Conservation (phyloP, 352 stramenopile genomes). For the Phytophthora fragariaefolia region DNA sequence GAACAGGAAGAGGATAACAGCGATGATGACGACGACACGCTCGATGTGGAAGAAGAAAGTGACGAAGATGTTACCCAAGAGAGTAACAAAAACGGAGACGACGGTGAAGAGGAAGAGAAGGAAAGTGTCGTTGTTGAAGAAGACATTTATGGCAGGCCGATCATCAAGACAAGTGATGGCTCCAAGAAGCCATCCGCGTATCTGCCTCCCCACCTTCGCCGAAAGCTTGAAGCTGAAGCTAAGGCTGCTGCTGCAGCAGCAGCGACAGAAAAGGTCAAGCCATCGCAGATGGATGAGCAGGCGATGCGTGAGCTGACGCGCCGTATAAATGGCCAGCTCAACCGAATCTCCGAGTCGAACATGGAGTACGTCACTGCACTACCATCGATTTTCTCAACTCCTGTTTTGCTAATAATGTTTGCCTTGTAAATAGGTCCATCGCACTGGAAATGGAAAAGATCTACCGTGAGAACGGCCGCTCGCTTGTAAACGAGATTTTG, state of each 20-base stretch:
- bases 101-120: constrained; percentile 35
- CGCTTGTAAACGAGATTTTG: constrained; percentile 77
- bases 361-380: constrained; percentile 68
- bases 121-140: constrained; percentile 61
- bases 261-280: constrained; percentile 33
- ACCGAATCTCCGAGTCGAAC: constrained; percentile 92
- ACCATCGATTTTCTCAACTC: not conserved
- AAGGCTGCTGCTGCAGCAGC: constrained; percentile 41
- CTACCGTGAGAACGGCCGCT: constrained; percentile 72
- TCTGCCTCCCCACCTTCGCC: constrained; percentile 87
- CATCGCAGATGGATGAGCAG: constrained; percentile 78
- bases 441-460: constrained; percentile 83
- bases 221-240: constrained; percentile 60
- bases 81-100: constrained; percentile 11
- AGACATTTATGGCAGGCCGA: constrained; percentile 84
- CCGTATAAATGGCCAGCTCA: constrained; percentile 90
- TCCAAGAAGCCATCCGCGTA: constrained; percentile 71
- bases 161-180: constrained; percentile 56
- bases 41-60: constrained; percentile 33
- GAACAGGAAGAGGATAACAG: constrained; percentile 23
- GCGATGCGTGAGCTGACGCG: constrained; percentile 71
- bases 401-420: constrained; percentile 12
- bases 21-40: constrained; percentile 32
- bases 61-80: constrained; percentile 36
- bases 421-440: constrained; percentile 52